phyloP scores from a whole-genome alignment of 495 filamentous ascomycete species.

The Platismatia glauca region DNA sequence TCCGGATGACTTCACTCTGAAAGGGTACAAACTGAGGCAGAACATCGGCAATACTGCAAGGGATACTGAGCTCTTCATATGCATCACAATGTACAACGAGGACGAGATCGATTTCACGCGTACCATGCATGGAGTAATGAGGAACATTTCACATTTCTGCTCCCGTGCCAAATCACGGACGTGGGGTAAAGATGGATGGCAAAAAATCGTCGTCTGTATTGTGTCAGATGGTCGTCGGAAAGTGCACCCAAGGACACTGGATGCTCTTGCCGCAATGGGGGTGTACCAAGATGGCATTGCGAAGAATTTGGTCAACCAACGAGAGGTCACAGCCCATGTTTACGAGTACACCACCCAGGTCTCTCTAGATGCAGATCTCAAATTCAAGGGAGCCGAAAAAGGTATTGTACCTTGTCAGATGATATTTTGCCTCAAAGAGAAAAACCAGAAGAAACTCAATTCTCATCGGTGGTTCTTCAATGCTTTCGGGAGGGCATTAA shows the following conservation, averaged over 20 bases:
- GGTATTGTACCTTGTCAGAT: constrained; percentile 98
- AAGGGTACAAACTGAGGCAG: constrained; percentile 92
- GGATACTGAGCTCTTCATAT: constrained; percentile 98
- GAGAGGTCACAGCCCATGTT: constrained; percentile 77
- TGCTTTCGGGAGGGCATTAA: constrained; percentile 85
- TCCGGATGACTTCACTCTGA: constrained; percentile 81
- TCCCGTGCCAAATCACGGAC: constrained; percentile 83
- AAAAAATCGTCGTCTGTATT: constrained; percentile 98
- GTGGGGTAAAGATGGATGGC: constrained; percentile 96
- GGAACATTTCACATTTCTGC: constrained; percentile 94
- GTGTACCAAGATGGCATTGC: constrained; percentile 99
- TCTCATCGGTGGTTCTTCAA: constrained; percentile 99
- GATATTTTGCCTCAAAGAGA: constrained; percentile 97
- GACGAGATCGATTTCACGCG: constrained; percentile 92
- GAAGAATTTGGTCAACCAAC: constrained; percentile 93
- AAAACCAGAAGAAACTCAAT: constrained; percentile 96
- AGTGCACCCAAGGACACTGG: constrained; percentile 86
- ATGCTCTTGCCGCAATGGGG: constrained; percentile 93
- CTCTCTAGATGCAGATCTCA: constrained; percentile 85
- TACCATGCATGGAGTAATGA: constrained; percentile 98
- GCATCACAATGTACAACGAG: constrained; percentile 98
- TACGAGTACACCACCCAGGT: constrained; percentile 99
- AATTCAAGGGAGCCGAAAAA: constrained; percentile 98
- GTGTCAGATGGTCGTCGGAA: constrained; percentile 91
- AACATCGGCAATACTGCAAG: constrained; percentile 76